Conservation (phyloP, 2,329 filamentous ascomycete species). For the Sphaerulina vaccinii region DNA sequence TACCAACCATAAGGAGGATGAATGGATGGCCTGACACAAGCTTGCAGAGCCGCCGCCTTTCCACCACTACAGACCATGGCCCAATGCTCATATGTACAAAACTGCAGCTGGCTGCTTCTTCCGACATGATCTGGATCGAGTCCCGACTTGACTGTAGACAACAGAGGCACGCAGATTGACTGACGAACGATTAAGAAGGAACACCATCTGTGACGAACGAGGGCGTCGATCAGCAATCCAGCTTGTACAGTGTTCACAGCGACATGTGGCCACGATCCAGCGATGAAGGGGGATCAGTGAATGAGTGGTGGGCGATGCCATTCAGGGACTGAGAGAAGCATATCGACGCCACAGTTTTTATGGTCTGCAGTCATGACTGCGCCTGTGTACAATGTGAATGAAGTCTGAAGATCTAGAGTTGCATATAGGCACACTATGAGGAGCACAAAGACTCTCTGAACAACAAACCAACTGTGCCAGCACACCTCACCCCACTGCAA, state of each 20-base stretch:
- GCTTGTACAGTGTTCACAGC: slow-evolving; percentile 8
- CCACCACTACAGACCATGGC: slow-evolving; percentile 23
- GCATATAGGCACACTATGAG: too few relatives aligned
- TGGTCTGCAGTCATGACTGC: too few relatives aligned
- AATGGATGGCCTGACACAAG: slow-evolving; percentile 14
- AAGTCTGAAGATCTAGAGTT: too few relatives aligned
- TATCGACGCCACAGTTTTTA: too few relatives aligned
- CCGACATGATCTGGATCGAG: slow-evolving; percentile 17
- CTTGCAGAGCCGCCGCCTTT: slow-evolving; percentile 12
- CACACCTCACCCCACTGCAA: too few relatives aligned
- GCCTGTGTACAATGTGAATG: too few relatives aligned
- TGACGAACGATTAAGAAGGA: slow-evolving; percentile 7
- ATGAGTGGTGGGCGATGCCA: slow-evolving; percentile 11
- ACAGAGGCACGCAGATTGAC: neutral
- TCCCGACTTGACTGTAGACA: neutral
- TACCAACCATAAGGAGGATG: slow-evolving; percentile 23
- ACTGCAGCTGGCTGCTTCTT: slow-evolving; percentile 27
- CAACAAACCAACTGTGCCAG: too few relatives aligned
- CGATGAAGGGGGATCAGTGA: neutral
- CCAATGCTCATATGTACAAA: slow-evolving; percentile 19
- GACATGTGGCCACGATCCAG: neutral
- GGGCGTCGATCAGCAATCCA: neutral
- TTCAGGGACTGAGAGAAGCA: slow-evolving; percentile 2
- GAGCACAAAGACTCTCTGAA: too few relatives aligned
- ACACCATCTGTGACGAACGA: slow-evolving; percentile 5